phyloP scores from a whole-genome alignment of 2,329 filamentous ascomycete genomes.

The Hirsutella rhossiliensis region DNA sequence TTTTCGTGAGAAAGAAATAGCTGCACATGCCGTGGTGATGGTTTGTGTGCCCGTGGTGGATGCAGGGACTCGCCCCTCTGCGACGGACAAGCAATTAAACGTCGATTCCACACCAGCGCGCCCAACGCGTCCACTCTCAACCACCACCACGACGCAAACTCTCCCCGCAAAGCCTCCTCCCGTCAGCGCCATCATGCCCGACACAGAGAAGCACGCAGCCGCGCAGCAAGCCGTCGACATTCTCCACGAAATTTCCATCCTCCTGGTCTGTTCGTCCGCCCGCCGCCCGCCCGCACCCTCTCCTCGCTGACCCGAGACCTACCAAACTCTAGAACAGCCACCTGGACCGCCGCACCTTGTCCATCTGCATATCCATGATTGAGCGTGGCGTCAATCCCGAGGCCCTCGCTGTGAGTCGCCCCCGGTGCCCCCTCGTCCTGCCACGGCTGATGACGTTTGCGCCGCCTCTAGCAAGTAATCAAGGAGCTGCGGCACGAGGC shows the following conservation, averaged over 20 bases:
- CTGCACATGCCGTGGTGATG: too few species aligned
- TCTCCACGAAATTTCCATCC: constrained; percentile 73
- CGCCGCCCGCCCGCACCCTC: not conserved
- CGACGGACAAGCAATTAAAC: too few species aligned
- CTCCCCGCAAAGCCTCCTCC: constrained; percentile 1
- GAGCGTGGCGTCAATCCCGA: constrained; percentile 97
- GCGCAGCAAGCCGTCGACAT: constrained; percentile 77
- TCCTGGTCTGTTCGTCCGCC: constrained; percentile 51
- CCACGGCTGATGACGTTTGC: not conserved
- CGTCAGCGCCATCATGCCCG: constrained; percentile 18
- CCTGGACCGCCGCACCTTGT: constrained; percentile 79
- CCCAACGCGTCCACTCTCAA: not conserved
- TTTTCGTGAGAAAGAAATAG: too few species aligned
- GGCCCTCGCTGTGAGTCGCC: constrained; percentile 65
- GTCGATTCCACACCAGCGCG: not conserved
- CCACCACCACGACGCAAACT: constrained; percentile 1
- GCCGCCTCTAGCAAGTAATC: constrained; percentile 36
- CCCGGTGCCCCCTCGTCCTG: not conserved
- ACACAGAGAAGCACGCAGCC: constrained; percentile 56
- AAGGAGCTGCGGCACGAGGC: constrained; percentile 47
- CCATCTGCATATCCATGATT: constrained; percentile 91
- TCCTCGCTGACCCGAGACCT: not conserved
- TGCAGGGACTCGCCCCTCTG: too few species aligned
- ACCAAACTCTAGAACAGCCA: constrained; percentile 63
- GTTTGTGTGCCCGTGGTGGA: too few species aligned